Evolutionary conservation across 768 basidiomycete species (phyloP).

Genomic region (Pilatotrama ljubarskyi): DNA sequence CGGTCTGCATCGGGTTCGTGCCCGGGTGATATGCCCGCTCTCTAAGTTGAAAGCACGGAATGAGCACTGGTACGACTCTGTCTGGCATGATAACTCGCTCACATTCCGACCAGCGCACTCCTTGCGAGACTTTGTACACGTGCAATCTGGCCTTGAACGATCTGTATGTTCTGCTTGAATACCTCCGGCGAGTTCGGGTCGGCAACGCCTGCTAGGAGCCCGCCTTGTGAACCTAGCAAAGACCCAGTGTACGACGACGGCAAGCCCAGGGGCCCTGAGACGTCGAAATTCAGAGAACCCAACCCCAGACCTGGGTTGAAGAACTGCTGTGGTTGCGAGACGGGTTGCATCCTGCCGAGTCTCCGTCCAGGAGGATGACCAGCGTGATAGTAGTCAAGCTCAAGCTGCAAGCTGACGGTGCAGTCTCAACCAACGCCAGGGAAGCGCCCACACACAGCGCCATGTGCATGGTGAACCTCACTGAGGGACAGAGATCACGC

Average conservation of each 20-base stretch:
- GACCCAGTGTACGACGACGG: slow-evolving; percentile 12
- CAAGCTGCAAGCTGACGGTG: background rate
- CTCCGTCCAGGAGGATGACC: background rate
- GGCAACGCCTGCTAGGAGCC: background rate
- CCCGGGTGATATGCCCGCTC: slow-evolving; percentile 63
- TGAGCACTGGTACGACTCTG: too few relatives aligned
- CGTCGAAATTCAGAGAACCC: slow-evolving; percentile 2
- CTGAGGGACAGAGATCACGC: too few relatives aligned
- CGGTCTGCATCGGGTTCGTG: slow-evolving; percentile 53
- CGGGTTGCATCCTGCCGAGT: background rate
- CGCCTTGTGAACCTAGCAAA: slow-evolving; percentile 4
- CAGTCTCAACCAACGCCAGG: background rate
- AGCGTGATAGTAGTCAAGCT: background rate
- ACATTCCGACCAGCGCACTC: slow-evolving; percentile 55
- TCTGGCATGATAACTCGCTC: slow-evolving; percentile 26
- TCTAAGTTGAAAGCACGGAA: slow-evolving; percentile 33
- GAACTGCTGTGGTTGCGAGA: slow-evolving; percentile 1
- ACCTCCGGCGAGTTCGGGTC: slow-evolving; percentile 22
- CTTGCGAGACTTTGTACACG: slow-evolving; percentile 51
- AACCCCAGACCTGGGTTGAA: slow-evolving; percentile 1
- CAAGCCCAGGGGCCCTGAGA: background rate
- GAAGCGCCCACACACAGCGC: too few relatives aligned
- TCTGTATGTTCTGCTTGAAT: slow-evolving; percentile 51
- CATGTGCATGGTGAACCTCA: too few relatives aligned
- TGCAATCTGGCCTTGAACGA: slow-evolving; percentile 42